These are phyloP conservation scores for Eustoma russellianum DNA, from an alignment of 257 asterid species.

Conservation along the genomic window DNA sequence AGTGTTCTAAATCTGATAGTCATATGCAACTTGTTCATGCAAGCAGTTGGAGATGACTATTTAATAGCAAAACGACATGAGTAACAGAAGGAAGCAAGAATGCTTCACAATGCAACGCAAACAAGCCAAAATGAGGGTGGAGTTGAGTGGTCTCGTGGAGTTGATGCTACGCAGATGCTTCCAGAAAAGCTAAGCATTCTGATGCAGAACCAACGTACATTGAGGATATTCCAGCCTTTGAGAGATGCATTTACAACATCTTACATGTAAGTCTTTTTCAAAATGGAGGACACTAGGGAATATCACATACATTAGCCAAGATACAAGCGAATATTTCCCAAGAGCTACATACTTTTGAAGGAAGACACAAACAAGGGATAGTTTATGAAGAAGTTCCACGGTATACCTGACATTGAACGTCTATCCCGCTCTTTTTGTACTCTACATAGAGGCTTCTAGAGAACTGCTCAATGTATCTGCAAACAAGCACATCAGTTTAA, in stretches of 20 bases:
- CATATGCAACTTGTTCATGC: no score
- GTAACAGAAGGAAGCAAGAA: no score
- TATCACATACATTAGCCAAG: no score
- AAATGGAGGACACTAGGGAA: no score
- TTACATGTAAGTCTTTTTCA: no score
- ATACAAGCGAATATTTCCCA: no score
- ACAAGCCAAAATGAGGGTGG: background rate
- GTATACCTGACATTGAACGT: conserved; percentile 94
- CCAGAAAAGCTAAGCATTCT: background rate
- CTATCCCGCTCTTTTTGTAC: conserved; percentile 90
- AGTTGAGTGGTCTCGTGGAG: background rate
- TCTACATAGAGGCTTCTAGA: conserved; percentile 94
- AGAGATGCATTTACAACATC: no score
- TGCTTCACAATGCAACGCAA: no score
- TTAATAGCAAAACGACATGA: no score
- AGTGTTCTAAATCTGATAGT: no score
- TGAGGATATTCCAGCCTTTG: background rate
- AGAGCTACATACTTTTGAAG: no score
- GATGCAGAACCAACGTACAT: background rate
- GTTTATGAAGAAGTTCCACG: background rate
- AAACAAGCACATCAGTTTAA: conserved; percentile 6
- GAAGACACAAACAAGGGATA: background rate
- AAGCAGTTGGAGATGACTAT: no score
- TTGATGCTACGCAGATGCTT: background rate
- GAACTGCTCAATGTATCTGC: conserved; percentile 84